These are phyloP conservation scores for Cyclotella atomus DNA, from an alignment of 108 stramenopile species.

Conservation along the genomic window DNA sequence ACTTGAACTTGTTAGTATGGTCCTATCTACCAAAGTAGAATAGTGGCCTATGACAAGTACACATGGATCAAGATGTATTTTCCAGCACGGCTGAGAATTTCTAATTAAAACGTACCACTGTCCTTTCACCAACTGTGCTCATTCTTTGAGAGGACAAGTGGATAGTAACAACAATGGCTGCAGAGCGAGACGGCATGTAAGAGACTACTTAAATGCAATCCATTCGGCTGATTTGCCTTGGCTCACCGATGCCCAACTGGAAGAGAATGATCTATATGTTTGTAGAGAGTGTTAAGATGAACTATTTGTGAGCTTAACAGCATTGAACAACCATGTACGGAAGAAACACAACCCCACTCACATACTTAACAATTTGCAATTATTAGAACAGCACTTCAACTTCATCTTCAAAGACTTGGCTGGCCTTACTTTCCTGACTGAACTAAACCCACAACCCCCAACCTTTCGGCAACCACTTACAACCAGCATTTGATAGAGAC, in stretches of 20 bases:
- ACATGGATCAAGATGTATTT: too few relatives aligned
- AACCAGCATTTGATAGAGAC: background rate
- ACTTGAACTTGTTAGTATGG: too few relatives aligned
- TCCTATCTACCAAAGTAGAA: too few relatives aligned
- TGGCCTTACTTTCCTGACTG: background rate
- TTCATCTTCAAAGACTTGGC: background rate
- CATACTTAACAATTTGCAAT: too few relatives aligned
- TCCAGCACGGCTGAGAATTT: too few relatives aligned
- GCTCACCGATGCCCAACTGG: background rate
- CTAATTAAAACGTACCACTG: background rate
- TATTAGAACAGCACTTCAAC: background rate
- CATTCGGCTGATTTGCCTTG: background rate
- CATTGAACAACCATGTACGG: background rate
- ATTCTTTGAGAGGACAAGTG: too few relatives aligned
- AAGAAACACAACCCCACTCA: background rate
- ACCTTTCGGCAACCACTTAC: background rate
- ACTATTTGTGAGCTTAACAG: background rate
- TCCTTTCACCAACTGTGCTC: background rate
- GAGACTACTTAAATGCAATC: background rate
- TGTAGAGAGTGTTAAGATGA: background rate
- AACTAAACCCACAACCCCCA: background rate
- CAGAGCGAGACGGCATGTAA: background rate
- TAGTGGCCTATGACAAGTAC: too few relatives aligned
- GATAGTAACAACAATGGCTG: background rate
- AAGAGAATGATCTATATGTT: background rate